Conservation (phyloP, 148 eudicot genomes). For the Nepenthes gracilis region DNA sequence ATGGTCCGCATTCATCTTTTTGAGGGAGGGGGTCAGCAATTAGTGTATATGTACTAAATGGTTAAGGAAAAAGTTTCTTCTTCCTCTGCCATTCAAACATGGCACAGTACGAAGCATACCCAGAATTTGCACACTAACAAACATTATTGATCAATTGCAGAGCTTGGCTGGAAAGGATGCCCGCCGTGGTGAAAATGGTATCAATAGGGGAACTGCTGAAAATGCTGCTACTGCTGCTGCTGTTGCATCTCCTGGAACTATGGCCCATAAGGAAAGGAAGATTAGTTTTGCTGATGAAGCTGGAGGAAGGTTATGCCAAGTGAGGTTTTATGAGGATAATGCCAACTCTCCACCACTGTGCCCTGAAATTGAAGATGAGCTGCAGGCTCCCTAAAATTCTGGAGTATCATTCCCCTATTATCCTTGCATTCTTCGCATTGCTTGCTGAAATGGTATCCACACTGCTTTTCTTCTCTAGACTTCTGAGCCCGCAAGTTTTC, state of each 20-base stretch:
- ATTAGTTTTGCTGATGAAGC: slow-evolving; percentile 90
- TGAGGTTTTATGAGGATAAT: slow-evolving; percentile 37
- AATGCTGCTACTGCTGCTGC: slow-evolving; percentile 18
- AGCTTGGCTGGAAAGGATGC: slow-evolving; percentile 26
- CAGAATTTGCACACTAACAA: too few species aligned
- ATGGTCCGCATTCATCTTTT: slow-evolving; percentile 44
- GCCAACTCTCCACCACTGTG: slow-evolving; percentile 7
- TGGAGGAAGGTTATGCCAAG: slow-evolving; percentile 71
- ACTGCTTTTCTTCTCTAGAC: too few species aligned
- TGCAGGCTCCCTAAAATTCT: slow-evolving; percentile 3
- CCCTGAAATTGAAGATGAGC: slow-evolving; percentile 9
- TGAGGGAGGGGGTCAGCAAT: background rate
- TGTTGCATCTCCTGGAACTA: slow-evolving; percentile 19
- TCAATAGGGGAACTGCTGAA: slow-evolving; percentile 24
- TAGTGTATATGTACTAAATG: too few species aligned
- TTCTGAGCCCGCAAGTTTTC: too few species aligned
- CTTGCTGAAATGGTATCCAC: too few species aligned
- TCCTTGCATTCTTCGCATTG: too few species aligned
- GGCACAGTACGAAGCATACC: too few species aligned
- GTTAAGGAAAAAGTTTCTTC: too few species aligned
- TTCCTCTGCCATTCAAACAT: too few species aligned
- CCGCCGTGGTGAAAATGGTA: slow-evolving; percentile 15
- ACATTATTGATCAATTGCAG: slow-evolving; percentile 19
- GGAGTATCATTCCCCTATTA: too few species aligned
- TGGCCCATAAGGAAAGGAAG: slow-evolving; percentile 30